Base-by-base conservation (phyloP, 1,284 basidiomycete genomes). In the Leccinum subrobustum region DNA sequence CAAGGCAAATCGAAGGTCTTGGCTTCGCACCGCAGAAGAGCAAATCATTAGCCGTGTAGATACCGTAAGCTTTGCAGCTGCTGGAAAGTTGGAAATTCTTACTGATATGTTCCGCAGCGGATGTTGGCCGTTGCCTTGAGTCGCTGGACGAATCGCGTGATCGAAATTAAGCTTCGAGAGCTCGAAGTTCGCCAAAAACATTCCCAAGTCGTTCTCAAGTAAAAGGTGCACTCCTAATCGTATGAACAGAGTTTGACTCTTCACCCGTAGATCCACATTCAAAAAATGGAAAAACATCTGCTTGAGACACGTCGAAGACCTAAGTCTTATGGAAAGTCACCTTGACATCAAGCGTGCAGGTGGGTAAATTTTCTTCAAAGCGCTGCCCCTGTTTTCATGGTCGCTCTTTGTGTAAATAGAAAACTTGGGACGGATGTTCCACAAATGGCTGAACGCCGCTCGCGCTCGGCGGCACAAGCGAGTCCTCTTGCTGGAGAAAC, bases 311-410 rank as follows among this genome's bases (percentile, higher is more conserved):
- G 80, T 81, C 6, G 88, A 92, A 68, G 84, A 87, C 63, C 73
- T 88, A 2, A 87, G 84, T 65, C 81, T 93, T n/a, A 83, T 93
- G 81, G 86, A 91, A 69, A 92, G 88, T 69, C 90, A 91, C 70
- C 83, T 87, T 63, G 82, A 88, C 63, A 83, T 93, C 53, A 91
- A 89, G 72, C 81, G 82, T 54, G 89, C 91, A 81, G 90, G 91
- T 85, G 67, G 35, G 71, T 62, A 11, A 12, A 27, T 55, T 44
- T 37, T 33, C 8, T 54, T 52, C 52, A 59, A 31, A 14, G 35
- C n/a, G 5, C n/a, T 56, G 18, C 35, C 11, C 33, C 31, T 4
- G 56, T 63, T 52, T 63, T 54, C 48, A 42, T 62, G 31, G 62
- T 25, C 11, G 3, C 35, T 33, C 48, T 20, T 56, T 16, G 35